These are phyloP conservation scores for Phytophthora hybrid DNA, from an alignment of 352 stramenopile genomes.

Conservation along the genomic window DNA sequence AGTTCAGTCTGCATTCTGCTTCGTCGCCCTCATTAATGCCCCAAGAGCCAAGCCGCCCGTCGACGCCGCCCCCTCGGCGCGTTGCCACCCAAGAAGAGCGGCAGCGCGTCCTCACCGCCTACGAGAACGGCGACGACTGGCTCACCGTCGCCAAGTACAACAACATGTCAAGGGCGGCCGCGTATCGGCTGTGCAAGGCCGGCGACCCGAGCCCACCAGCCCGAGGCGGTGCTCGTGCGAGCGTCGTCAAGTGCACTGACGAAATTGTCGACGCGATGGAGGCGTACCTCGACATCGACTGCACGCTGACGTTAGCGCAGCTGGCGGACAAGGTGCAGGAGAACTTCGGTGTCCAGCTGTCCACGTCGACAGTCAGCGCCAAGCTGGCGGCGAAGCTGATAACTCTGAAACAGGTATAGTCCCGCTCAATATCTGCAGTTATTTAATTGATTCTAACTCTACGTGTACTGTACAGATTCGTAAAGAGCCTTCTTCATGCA, in stretches of 20 bases:
- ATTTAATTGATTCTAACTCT: neutral
- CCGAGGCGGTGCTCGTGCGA: neutral
- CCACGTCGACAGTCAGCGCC: constrained; percentile 1
- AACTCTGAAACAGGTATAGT: neutral
- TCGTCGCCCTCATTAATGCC: no score
- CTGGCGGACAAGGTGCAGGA: neutral
- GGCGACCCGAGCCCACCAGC: neutral
- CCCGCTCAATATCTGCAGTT: neutral
- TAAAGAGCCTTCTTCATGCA: neutral
- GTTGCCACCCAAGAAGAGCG: neutral
- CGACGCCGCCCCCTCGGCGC: neutral
- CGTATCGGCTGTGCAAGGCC: neutral
- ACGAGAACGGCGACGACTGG: neutral
- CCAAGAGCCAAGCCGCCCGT: neutral
- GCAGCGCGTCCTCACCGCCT: neutral
- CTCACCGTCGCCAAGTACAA: neutral
- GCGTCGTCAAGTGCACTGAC: neutral
- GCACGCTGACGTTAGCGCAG: neutral
- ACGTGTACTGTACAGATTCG: constrained; percentile 3
- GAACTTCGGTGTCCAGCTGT: neutral
- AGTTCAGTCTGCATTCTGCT: no score
- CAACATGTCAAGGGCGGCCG: neutral
- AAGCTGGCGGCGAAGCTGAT: neutral
- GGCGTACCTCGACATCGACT: neutral
- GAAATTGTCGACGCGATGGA: neutral